phyloP scores from a whole-genome alignment of 805 yeast species.

The Nakazawaea peltata region DNA sequence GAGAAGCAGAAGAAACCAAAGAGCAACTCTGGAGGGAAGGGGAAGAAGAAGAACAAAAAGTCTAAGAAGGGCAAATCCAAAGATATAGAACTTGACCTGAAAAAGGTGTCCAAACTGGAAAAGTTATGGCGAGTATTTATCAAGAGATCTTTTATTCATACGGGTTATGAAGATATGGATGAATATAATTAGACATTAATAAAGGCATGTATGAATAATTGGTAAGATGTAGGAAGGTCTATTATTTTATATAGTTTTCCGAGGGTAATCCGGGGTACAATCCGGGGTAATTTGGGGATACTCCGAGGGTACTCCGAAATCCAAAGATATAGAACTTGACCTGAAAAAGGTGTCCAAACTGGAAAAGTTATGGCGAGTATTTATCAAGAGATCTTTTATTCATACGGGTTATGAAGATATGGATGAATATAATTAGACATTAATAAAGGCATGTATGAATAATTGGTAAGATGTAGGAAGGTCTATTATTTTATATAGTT shows the following conservation, averaged over 20 bases:
- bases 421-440: constrained; percentile 16
- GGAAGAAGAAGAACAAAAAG: too few relatives aligned
- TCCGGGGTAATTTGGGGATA: too few relatives aligned
- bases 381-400: constrained; percentile 51
- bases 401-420: constrained; percentile 55
- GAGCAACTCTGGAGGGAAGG: constrained; percentile 8
- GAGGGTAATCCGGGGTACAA: too few relatives aligned
- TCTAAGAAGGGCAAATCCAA: too few relatives aligned
- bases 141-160: constrained; percentile 52
- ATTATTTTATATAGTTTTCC: too few relatives aligned
- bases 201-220: too few relatives aligned
- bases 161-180: constrained; percentile 52
- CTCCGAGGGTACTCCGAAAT: too few relatives aligned
- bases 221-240: too few relatives aligned
- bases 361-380: constrained; percentile 48
- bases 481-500: too few relatives aligned
- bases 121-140: constrained; percentile 49
- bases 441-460: too few relatives aligned
- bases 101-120: too few relatives aligned
- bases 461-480: too few relatives aligned
- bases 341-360: constrained; percentile 13
- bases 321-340: constrained; percentile 1
- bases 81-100: constrained; percentile 7
- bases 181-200: constrained; percentile 5
- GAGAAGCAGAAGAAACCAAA: constrained; percentile 1